Percentiles rank a stretch among this genome's conserved stretches.
Conservation (phyloP, 495 filamentous ascomycete genomes). For the Sphaerosporella brunnea region DNA sequence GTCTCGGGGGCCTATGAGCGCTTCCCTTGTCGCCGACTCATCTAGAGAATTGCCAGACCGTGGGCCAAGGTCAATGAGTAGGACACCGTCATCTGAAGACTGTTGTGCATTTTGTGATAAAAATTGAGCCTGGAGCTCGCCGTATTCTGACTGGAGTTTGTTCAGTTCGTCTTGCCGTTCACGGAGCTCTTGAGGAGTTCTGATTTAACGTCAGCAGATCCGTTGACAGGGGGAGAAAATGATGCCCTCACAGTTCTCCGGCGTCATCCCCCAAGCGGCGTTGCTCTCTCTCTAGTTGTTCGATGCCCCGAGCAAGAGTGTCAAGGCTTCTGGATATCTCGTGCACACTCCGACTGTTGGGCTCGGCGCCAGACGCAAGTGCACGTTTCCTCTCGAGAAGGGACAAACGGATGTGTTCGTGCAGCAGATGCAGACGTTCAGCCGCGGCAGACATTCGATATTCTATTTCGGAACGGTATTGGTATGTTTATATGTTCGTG, state of each 20-base stretch:
- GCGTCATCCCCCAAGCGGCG: conserved; percentile 40
- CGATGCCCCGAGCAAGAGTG: conserved; percentile 66
- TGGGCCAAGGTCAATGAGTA: conserved; percentile 2
- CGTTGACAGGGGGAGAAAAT: neutral
- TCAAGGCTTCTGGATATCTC: conserved; percentile 71
- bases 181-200: conserved; percentile 14
- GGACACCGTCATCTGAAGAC: neutral
- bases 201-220: neutral
- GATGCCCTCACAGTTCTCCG: conserved; percentile 35
- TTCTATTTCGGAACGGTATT: too few species aligned
- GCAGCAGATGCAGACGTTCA: conserved; percentile 51
- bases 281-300: conserved; percentile 51
- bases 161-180: conserved; percentile 31
- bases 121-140: conserved; percentile 42
- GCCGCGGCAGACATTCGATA: conserved; percentile 10
- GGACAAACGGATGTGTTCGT: conserved; percentile 63
- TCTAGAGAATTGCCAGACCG: conserved; percentile 11
- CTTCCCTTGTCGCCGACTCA: conserved; percentile 21
- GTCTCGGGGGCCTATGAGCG: conserved; percentile 19
- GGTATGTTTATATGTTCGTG: too few species aligned
- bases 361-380: conserved; percentile 66
- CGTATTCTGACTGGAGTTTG: conserved; percentile 39
- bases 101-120: too few species aligned
- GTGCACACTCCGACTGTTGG: conserved; percentile 70
- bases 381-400: conserved; percentile 79